phyloP scores from a whole-genome alignment of 495 filamentous ascomycete genomes.

The Penicillium antarcticum region DNA sequence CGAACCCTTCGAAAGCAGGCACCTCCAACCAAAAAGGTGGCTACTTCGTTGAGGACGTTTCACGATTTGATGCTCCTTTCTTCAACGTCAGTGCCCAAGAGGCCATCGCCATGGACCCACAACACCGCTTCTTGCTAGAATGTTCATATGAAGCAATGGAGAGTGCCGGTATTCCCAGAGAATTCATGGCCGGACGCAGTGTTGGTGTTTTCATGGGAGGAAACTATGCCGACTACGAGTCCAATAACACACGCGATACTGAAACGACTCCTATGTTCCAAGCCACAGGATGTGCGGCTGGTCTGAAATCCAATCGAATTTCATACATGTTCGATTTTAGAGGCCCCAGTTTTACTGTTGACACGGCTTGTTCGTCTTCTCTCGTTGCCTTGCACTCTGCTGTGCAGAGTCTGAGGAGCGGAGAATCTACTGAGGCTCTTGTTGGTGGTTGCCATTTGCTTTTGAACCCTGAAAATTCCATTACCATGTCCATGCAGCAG shows the following conservation, averaged over 20 bases:
- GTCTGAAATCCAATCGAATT: background rate
- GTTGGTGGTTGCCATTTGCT: background rate
- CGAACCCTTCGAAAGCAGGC: no score
- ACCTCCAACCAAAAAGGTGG: background rate
- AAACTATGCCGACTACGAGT: background rate
- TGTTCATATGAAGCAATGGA: background rate
- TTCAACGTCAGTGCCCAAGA: background rate
- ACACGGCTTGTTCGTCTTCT: background rate
- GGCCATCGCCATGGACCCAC: background rate
- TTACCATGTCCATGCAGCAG: no score
- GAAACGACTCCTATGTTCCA: background rate
- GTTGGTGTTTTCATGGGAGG: background rate
- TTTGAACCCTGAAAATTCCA: slow-evolving; percentile 7
- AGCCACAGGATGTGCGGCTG: background rate
- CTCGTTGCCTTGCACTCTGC: background rate
- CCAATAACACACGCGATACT: background rate
- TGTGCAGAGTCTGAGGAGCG: background rate
- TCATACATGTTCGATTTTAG: background rate
- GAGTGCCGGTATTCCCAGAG: background rate
- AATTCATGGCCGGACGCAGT: background rate
- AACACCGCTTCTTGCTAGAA: background rate
- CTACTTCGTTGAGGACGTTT: background rate
- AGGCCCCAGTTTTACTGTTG: background rate
- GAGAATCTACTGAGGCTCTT: background rate
- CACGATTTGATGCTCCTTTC: slow-evolving; percentile 4